Conservation (phyloP, 257 asterid species). For the Lithospermum erythrorhizon region DNA sequence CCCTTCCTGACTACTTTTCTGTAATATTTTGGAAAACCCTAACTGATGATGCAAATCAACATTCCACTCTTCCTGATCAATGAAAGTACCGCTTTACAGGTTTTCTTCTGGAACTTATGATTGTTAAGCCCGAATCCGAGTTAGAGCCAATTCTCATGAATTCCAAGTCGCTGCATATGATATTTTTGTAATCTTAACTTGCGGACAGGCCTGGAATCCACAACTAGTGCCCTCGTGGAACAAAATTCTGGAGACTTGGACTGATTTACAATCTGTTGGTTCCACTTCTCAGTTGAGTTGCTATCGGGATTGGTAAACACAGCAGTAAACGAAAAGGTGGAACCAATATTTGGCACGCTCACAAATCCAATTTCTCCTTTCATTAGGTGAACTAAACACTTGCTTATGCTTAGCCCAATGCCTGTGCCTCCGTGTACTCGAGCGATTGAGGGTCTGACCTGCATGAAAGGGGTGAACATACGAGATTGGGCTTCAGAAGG, state of each 20-base stretch:
- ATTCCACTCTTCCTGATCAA: constrained; percentile 78
- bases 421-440: constrained; percentile 94
- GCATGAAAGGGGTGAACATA: constrained; percentile 86
- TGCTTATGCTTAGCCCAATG: constrained; percentile 89
- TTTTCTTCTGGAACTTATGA: constrained; percentile 13
- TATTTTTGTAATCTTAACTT: constrained; percentile 55
- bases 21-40: constrained; percentile 23
- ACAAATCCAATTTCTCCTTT: constrained; percentile 85
- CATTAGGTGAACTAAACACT: constrained; percentile 95
- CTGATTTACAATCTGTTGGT: constrained; percentile 9
- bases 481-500: constrained; percentile 70
- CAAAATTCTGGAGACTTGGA: constrained; percentile 42
- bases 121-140: constrained; percentile 19
- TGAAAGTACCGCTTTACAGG: constrained; percentile 36
- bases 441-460: constrained; percentile 83
- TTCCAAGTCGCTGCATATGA: constrained; percentile 74
- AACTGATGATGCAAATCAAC: constrained; percentile 24
- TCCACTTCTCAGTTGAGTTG: constrained; percentile 22
- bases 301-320: constrained; percentile 36
- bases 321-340: constrained; percentile 88
- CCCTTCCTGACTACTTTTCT: constrained; percentile 12
- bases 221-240: constrained; percentile 66
- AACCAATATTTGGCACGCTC: constrained; percentile 65
- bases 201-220: constrained; percentile 66
- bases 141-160: constrained; percentile 47